phyloP scores from a whole-genome alignment of 1,139 yeast genomes.

The Hyphopichia khmerensis region DNA sequence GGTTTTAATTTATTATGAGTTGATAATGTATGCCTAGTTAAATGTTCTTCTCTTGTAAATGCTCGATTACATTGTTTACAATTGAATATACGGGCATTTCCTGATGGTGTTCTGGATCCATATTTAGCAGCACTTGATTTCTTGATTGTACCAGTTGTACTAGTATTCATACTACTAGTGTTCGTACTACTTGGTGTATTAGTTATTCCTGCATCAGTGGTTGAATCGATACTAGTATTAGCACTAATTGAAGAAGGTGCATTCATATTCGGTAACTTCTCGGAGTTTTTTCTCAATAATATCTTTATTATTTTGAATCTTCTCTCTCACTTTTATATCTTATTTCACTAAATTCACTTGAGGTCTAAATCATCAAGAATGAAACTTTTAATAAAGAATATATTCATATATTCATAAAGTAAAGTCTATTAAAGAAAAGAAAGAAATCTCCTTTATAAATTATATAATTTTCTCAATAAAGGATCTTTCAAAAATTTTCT shows the following conservation, averaged over 20 bases:
- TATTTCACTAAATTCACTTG: no score
- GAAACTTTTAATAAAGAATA: no score
- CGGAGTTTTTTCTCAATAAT: no score
- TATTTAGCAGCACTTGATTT: slow-evolving; percentile 19
- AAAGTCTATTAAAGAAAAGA: background rate
- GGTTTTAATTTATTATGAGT: slow-evolving; percentile 51
- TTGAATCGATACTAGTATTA: no score
- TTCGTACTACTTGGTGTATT: background rate
- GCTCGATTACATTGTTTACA: slow-evolving; percentile 46
- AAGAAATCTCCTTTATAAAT: background rate
- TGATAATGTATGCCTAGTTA: slow-evolving; percentile 43
- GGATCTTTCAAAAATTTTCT: background rate
- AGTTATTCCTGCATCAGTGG: background rate
- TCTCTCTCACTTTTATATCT: no score
- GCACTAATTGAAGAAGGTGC: no score
- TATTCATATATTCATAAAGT: no score
- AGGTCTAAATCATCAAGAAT: no score
- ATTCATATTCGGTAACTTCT: background rate
- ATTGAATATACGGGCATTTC: slow-evolving; percentile 44
- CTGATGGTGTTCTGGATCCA: slow-evolving; percentile 46
- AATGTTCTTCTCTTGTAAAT: slow-evolving; percentile 49
- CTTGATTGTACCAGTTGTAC: slow-evolving; percentile 1
- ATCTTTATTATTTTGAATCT: no score
- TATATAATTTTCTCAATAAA: background rate
- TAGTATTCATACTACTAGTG: background rate